Base-by-base conservation (phyloP, 179 eudicot genomes). In the Drosera spatulata region DNA sequence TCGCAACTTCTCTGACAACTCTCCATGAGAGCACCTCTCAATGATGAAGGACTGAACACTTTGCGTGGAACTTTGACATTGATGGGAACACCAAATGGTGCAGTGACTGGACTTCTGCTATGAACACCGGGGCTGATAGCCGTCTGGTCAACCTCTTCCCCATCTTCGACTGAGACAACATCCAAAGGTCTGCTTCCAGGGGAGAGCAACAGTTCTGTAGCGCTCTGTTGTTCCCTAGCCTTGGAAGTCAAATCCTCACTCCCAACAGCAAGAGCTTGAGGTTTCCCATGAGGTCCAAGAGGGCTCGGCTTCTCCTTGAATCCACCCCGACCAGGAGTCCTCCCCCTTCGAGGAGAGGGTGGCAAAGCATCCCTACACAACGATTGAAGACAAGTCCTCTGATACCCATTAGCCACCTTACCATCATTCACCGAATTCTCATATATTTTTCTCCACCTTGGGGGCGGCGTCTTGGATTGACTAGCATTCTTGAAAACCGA, bases 91-190 rank as follows among this genome's bases (percentile, higher is more conserved):
- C 97, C 95, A 43, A 82, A 63, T 40, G 91, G 97, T 57, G 95
- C 87, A 43, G 68, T 79, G 51, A 89, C 74, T 2, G 84, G 84
- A 72, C 82, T 84, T 71, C 87, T 66, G 62, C 85, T 81, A 61
- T 79, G 73, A 60, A 75, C 70, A 6, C 78, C 77, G 0, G 76
- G 85, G 62, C 83, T 84, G 54, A 70, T 64, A 38, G 82, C 77
- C 65, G 69, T 77, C 67, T 89, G 97, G 61, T 89, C 87, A 59
- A 84, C 91, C 73, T 89, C 96, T 75, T 89, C 97, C 10, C 91
- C 88, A 1, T 84, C 96, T 69, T 82, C 95, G 13, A 79, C 83
- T 13, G 88, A 86, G 55, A 58, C 79, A n/a, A 80, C 85, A 71
- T 88, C 91, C 66, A 82, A 70, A 3, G 81, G 91, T 59, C 76